Percentiles rank a stretch among this genome's conserved stretches.
Evolutionary conservation across 148 eudicot species (phyloP).

Genomic region (Vaccinium corymbosum): DNA sequence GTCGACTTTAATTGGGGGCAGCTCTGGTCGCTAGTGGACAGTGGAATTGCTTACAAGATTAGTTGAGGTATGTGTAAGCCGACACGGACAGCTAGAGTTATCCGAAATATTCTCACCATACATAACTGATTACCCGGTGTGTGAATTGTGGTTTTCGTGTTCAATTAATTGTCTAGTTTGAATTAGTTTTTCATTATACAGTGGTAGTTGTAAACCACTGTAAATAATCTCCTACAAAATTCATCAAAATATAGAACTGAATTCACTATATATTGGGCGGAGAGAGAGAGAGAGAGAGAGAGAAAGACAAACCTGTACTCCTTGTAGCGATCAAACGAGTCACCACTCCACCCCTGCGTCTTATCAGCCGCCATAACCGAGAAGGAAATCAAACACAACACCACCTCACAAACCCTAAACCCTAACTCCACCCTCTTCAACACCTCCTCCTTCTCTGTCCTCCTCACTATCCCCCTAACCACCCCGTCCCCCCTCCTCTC

Average conservation of each 20-base stretch:
- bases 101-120: background rate
- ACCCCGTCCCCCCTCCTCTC: conserved; percentile 31
- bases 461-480: conserved; percentile 30
- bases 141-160: background rate
- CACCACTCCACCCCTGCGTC: conserved; percentile 92
- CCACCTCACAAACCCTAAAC: conserved; percentile 60
- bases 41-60: too few species aligned
- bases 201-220: too few species aligned
- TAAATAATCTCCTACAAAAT: background rate
- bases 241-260: background rate
- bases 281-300: background rate
- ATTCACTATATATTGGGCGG: background rate
- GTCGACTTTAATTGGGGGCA: too few species aligned
- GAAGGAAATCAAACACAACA: conserved; percentile 64
- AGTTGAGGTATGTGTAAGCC: too few species aligned
- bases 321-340: conserved; percentile 82
- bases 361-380: conserved; percentile 83
- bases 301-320: conserved; percentile 60
- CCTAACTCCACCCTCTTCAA: conserved; percentile 50
- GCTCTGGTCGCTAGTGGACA: too few species aligned
- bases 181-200: background rate
- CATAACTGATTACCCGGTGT: background rate
- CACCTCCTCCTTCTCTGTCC: conserved; percentile 35
- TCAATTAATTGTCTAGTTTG: background rate
- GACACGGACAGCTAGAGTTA: too few species aligned